Base-by-base conservation (phyloP, 768 basidiomycete genomes). In the Kwoniella europaea region DNA sequence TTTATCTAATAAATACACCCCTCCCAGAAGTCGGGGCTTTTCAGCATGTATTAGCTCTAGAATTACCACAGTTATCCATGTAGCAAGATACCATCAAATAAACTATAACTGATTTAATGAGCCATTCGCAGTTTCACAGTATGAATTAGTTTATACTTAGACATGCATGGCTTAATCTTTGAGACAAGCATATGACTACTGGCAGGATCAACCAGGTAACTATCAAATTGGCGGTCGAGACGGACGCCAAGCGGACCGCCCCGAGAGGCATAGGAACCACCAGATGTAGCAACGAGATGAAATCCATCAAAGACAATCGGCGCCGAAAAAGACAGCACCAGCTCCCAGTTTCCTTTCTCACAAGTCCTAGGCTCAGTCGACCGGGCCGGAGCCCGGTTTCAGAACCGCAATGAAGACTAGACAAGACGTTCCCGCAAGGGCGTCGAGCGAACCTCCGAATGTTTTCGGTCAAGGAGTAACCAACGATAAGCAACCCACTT, bases 191-290 rank as follows among this genome's bases (percentile, higher is more conserved):
- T 90, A 89, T 89, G 88, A 89, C 88, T 89, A 90, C 88, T 90
- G 88, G 89, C 89, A 90, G 89, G 88, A 90, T 90, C 89, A 90
- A 90, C 89, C 89, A 89, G 89, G 88, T 90, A 89, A 89, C 89
- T 89, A 89, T 86, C 84, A 85, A 75, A 79, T 42, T 35, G 52
- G 41, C 46, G 41, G 52, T 52, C 18, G 16, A 13, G 20, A 44
- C 57, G 12, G 20, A 56, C 7, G 55, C 16, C 55, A 22, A 13
- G 54, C 15, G 20, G 22, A 16, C 12, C n/a, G 55, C 12, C n/a
- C n/a, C 24, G 24, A 24, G 24, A 18, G 55, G 46, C 54, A 24
- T 24, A 10, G 24, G 20, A 24, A 24, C 57, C 57, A 35, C 66
- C 56, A 67, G 66, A 67, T 67, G 66, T 67, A 67, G 66, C 57